These are phyloP conservation scores for Rhinocladiella similis DNA, from an alignment of 2,329 filamentous ascomycete genomes.

Conservation along the genomic window DNA sequence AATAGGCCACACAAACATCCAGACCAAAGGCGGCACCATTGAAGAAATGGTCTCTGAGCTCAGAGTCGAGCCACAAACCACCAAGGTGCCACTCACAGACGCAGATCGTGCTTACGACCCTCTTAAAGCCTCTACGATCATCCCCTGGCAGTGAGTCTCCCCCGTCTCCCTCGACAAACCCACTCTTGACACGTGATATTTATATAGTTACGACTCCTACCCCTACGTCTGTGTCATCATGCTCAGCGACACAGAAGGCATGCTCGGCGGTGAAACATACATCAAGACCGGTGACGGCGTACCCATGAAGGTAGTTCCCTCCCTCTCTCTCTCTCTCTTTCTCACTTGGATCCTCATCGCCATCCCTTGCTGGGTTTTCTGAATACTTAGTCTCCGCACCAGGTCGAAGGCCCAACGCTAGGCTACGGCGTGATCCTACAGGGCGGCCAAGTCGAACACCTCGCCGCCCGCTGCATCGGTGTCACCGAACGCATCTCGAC, in stretches of 20 bases:
- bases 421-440: constrained; percentile 64
- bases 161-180: constrained; percentile 8
- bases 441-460: constrained; percentile 65
- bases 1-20: constrained; percentile 8
- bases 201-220: constrained; percentile 28
- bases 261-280: constrained; percentile 57
- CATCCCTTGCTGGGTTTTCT: too few relatives aligned
- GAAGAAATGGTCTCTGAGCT: constrained; percentile 3
- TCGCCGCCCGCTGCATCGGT: constrained; percentile 54
- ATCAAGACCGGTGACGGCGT: constrained; percentile 3
- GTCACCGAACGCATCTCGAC: constrained; percentile 64
- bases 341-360: too few relatives aligned
- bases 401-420: constrained; percentile 4
- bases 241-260: constrained; percentile 43
- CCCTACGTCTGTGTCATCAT: constrained; percentile 27
- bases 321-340: not conserved
- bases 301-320: not conserved
- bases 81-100: constrained; percentile 4
- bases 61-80: constrained; percentile 3
- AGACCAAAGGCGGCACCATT: constrained; percentile 1
- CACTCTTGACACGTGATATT: not conserved
- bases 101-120: constrained; percentile 8
- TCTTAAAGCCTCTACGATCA: constrained; percentile 2
- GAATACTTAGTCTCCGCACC: not conserved
- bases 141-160: constrained; percentile 19